phyloP scores from a whole-genome alignment of 2,329 filamentous ascomycete genomes.

The Berkeleyomyces rouxiae region DNA sequence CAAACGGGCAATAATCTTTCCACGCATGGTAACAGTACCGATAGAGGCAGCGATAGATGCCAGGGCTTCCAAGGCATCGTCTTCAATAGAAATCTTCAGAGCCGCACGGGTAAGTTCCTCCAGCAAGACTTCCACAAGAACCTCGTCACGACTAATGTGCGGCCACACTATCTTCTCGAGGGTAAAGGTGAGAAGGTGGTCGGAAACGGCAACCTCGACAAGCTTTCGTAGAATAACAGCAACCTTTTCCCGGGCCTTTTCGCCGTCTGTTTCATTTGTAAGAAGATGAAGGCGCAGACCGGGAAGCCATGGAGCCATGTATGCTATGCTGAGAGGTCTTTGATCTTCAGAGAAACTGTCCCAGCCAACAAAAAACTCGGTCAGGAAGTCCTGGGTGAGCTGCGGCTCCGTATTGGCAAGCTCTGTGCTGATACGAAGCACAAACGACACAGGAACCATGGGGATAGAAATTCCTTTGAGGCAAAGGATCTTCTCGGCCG shows the following conservation, averaged over 20 bases:
- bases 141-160: conserved; percentile 45
- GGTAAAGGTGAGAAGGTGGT: conserved; percentile 40
- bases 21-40: conserved; percentile 47
- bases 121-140: conserved; percentile 47
- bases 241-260: conserved; percentile 50
- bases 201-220: conserved; percentile 46
- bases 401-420: conserved; percentile 48
- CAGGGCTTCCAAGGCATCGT: conserved; percentile 42
- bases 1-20: conserved; percentile 47
- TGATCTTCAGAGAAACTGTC: conserved; percentile 52
- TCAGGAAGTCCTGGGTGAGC: conserved; percentile 50
- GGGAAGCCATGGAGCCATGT: conserved; percentile 54
- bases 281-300: conserved; percentile 44
- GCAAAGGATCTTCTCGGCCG: conserved; percentile 43
- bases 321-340: conserved; percentile 47
- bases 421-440: conserved; percentile 47
- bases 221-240: conserved; percentile 47
- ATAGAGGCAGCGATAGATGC: conserved; percentile 47
- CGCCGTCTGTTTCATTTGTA: conserved; percentile 41
- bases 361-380: conserved; percentile 60
- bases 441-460: conserved; percentile 44
- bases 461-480: conserved; percentile 48
- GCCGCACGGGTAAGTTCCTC: conserved; percentile 51
- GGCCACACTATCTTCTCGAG: conserved; percentile 54
- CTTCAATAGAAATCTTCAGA: conserved; percentile 31